Conservation (phyloP, 768 basidiomycete genomes). For the Hericium alpestre region DNA sequence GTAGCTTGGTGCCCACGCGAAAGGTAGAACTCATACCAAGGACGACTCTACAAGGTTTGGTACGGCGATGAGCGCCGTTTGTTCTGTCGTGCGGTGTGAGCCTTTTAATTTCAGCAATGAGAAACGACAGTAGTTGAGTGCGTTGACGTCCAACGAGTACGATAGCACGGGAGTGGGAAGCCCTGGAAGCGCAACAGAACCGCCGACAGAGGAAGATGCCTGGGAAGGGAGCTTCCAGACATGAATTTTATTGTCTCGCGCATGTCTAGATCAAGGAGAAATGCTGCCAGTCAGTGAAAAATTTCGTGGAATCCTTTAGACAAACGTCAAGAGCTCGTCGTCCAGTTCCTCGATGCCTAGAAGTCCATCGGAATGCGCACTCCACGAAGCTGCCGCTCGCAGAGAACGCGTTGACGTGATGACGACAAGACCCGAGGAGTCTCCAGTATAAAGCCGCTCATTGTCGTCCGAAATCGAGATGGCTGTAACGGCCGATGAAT, state of each 20-base stretch:
- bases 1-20: not conserved
- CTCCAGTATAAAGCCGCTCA: slow-evolving; percentile 79
- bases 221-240: slow-evolving; percentile 53
- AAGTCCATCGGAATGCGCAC: slow-evolving; percentile 67
- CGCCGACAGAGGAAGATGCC: slow-evolving; percentile 30
- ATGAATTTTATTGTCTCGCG: slow-evolving; percentile 78
- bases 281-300: not conserved
- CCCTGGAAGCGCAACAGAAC: slow-evolving; percentile 43
- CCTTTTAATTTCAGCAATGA: slow-evolving; percentile 40
- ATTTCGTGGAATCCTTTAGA: slow-evolving; percentile 7
- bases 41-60: slow-evolving; percentile 88
- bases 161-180: slow-evolving; percentile 39
- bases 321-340: slow-evolving; percentile 65
- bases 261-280: slow-evolving; percentile 45
- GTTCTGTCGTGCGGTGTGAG: not conserved
- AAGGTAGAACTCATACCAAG: slow-evolving; percentile 34
- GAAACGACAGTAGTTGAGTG: slow-evolving; percentile 89
- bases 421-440: slow-evolving; percentile 65
- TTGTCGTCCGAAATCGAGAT: slow-evolving; percentile 62
- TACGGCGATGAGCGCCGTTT: slow-evolving; percentile 54
- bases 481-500: slow-evolving; percentile 50
- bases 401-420: slow-evolving; percentile 68
- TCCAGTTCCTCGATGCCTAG: slow-evolving; percentile 74
- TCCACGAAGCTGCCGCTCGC: slow-evolving; percentile 67
- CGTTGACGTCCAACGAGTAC: slow-evolving; percentile 81